A percentile compares a stretch with the other conserved stretches of the same genome.
Conservation (phyloP, 2,329 filamentous ascomycete species). For the Ophiostoma novo-ulmi region DNA sequence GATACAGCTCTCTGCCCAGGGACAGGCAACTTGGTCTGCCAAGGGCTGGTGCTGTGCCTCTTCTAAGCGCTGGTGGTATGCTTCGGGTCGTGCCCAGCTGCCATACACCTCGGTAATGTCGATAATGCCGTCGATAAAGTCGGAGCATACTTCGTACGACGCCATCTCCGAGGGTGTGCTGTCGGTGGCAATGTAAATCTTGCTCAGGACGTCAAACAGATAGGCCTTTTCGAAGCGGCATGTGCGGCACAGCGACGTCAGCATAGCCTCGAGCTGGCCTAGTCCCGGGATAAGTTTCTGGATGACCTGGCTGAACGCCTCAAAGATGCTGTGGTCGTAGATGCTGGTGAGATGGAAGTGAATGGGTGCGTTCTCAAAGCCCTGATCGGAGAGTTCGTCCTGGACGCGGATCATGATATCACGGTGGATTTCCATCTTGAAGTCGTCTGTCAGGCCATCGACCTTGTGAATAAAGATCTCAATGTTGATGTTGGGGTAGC, state of each 20-base stretch:
- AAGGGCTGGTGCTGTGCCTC: constrained; percentile 57
- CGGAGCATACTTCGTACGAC: constrained; percentile 95
- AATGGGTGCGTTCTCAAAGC: constrained; percentile 88
- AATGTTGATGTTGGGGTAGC: constrained; percentile 90
- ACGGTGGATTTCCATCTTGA: constrained; percentile 89
- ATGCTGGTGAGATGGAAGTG: constrained; percentile 96
- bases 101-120: constrained; percentile 96
- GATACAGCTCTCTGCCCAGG: constrained; percentile 62
- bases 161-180: constrained; percentile 89
- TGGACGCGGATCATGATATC: constrained; percentile 96
- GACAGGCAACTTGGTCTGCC: constrained; percentile 61
- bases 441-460: constrained; percentile 94
- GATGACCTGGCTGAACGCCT: constrained; percentile 96
- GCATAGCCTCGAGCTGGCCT: constrained; percentile 84
- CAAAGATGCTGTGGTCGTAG: constrained; percentile 95
- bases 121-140: constrained; percentile 97
- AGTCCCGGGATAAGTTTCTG: constrained; percentile 94
- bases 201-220: constrained; percentile 93
- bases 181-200: constrained; percentile 98
- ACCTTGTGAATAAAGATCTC: constrained; percentile 99
- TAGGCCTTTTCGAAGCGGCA: constrained; percentile 98
- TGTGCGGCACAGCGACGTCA: constrained; percentile 88
- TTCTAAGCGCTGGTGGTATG: constrained; percentile 53
- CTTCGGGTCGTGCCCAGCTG: constrained; percentile 57
- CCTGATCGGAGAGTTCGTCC: constrained; percentile 88